A percentile compares a stretch with the other conserved stretches of the same genome.
phyloP scores from a whole-genome alignment of 108 stramenopile genomes.

The Pseudonitzschia multiseries region DNA sequence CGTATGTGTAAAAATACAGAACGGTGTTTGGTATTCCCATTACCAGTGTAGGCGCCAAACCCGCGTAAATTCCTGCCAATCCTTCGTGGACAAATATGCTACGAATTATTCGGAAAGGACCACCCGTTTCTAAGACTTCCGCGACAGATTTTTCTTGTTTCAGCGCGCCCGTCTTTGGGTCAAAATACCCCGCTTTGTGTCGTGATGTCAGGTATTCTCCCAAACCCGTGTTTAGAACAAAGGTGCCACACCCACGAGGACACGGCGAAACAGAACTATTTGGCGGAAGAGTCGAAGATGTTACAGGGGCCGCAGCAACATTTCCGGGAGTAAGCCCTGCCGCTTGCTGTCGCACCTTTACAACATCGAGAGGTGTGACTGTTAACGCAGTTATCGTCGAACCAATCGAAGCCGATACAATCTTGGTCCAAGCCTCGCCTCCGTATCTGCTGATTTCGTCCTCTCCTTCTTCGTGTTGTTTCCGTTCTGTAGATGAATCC shows the following conservation, averaged over 20 bases:
- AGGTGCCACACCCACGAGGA: constrained; percentile 57
- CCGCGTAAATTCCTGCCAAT: constrained; percentile 76
- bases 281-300: constrained; percentile 8
- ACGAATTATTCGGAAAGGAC: constrained; percentile 35
- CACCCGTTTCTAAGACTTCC: constrained; percentile 12
- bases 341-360: constrained; percentile 69
- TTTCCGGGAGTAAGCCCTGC: neutral
- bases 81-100: constrained; percentile 70
- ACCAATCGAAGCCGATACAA: constrained; percentile 66
- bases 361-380: constrained; percentile 76
- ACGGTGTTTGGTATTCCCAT: constrained; percentile 91
- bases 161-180: constrained; percentile 26
- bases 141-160: constrained; percentile 16
- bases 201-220: constrained; percentile 56
- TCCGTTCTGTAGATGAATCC: neutral
- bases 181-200: constrained; percentile 47
- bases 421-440: constrained; percentile 12
- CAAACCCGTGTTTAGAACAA: constrained; percentile 64
- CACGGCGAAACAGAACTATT: constrained; percentile 18
- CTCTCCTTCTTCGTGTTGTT: neutral
- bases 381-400: constrained; percentile 56
- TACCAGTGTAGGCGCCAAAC: constrained; percentile 76
- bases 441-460: constrained; percentile 8
- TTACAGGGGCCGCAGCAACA: neutral
- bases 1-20: constrained; percentile 90